Evolutionary conservation across 345 rosid species (phyloP), one percentile per base, ranked within the genome.

Genomic region (Ricinus communis): DNA sequence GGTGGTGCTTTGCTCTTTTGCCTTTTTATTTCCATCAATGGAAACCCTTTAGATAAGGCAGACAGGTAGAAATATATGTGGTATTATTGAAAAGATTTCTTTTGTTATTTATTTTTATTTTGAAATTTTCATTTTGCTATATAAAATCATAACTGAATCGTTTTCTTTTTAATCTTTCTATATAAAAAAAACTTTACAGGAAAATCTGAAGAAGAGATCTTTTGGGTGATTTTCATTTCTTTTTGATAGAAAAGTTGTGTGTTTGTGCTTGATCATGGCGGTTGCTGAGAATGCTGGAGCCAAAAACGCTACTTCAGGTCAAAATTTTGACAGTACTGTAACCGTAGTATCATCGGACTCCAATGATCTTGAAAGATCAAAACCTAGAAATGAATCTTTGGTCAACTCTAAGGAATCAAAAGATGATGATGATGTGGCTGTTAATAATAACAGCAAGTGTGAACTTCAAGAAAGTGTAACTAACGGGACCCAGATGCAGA

Each of bases 221-320:
- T 71, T 73, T 49, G 40, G 16, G n/a, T n/a, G n/a, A n/a, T n/a
- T n/a, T n/a, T n/a, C n/a, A n/a, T n/a, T n/a, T 16, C 22, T 58
- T 27, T 3, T 40, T 60, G 55, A 58, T 45, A 64, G 15, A 11
- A 41, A 15, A 64, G 50, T 65, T 31, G 50, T 64, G 56, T 33
- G 18, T 41, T 40, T n/a, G n/a, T n/a, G n/a, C n/a, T 30, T 73
- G 82, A 87, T 85, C 88, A 96, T 96, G 98, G 98, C 95, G 69
- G 96, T 96, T 61, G 90, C 93, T 69, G 99, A 96, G 78, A 89
- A 87, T 88, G 93, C 90, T 72, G 98, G 91, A 74, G 82, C 82
- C 4, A 87, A 82, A 86, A 85, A 87, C 74, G 93, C 78, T 71
- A 79, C 91, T 27, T 76, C 96, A 13, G 78, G 77, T 85, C 96